phyloP scores from a whole-genome alignment of 1,284 basidiomycete genomes.

The Phaffia rhodozyma region DNA sequence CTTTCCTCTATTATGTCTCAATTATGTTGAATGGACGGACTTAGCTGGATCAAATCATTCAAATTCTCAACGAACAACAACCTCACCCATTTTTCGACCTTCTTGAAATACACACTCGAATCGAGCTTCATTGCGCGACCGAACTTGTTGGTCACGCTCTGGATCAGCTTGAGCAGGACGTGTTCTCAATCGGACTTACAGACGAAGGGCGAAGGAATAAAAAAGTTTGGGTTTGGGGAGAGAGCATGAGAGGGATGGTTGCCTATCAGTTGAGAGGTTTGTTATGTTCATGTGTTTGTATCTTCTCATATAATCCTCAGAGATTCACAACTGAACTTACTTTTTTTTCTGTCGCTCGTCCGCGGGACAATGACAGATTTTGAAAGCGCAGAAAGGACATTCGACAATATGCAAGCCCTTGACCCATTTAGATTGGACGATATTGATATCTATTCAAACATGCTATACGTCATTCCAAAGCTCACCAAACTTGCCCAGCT shows the following conservation, averaged over 20 bases:
- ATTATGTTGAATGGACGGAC: conserved; percentile 9
- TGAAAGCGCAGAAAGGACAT: conserved; percentile 65
- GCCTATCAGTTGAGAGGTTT: conserved; percentile 78
- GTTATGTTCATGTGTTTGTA: conserved; percentile 23
- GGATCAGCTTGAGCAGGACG: conserved; percentile 39
- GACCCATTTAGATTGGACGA: conserved; percentile 91
- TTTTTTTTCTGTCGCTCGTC: conserved; percentile 4
- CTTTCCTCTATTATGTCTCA: conserved; percentile 5
- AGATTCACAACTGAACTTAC: background rate
- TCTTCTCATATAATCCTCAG: background rate
- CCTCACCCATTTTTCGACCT: conserved; percentile 66
- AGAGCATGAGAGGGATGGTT: conserved; percentile 40
- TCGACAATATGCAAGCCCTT: conserved; percentile 61
- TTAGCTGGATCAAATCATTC: conserved; percentile 33
- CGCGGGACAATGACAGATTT: conserved; percentile 50
- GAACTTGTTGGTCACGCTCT: conserved; percentile 61
- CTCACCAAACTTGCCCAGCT: conserved; percentile 76
- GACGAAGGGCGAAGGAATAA: conserved; percentile 1
- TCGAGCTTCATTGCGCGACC: conserved; percentile 79
- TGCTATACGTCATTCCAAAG: conserved; percentile 89
- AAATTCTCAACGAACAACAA: conserved; percentile 50
- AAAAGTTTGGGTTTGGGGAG: conserved; percentile 16
- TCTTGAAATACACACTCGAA: conserved; percentile 79
- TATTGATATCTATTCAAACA: conserved; percentile 93
- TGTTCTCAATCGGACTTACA: conserved; percentile 12